Evolutionary conservation across 768 basidiomycete genomes (phyloP), one percentile per base, ranked within the genome.

Genomic region (Panaeolus papilionaceus): DNA sequence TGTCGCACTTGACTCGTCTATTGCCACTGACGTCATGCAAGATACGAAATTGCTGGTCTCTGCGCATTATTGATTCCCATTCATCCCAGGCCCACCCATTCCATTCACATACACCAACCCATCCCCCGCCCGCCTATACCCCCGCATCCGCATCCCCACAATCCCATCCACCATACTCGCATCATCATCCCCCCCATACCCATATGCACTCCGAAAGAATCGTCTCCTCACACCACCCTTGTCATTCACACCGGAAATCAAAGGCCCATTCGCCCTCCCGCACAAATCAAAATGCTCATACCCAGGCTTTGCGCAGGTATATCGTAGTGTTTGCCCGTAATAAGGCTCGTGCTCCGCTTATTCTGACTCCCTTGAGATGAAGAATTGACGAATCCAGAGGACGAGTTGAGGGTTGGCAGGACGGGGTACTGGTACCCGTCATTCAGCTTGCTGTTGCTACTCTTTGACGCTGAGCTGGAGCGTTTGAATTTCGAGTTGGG

Each of bases 301-400:
- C 62, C 80, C 81, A 40, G 81, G 77, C 64, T 84, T 86, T 12
- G 84, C 7, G 72, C 65, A 0, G 86, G 85, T 0, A 84, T 79
- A 49, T 89, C 86, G 66, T 85, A 80, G 69, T 85, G 88, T 65
- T 86, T 83, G 67, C 86, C 87, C 18, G 89, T 90, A 63, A 90
- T 64, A 61, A 92, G 81, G 70, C 89, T 92, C 89, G 92, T 92
- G 65, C 88, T 85, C 69, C 86, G 87, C 71, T 49, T 49, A 26
- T 23, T 49, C 23, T 49, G 47, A 49, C 82, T 83, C 40, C 78
- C 78, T 23, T 76, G 73, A 0, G 28, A 58, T 28, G 54, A 58
- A 14, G 54, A 28, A 18, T 58, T 58, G 26, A 58, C 16, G n/a
- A 28, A 58, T 28, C 54, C 54, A 1, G 54, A 28, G 6, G 47